A percentile compares a stretch with the other conserved stretches of the same genome.
Evolutionary conservation across 257 asterid genomes (phyloP).

Genomic region (Lithospermum erythrorhizon): DNA sequence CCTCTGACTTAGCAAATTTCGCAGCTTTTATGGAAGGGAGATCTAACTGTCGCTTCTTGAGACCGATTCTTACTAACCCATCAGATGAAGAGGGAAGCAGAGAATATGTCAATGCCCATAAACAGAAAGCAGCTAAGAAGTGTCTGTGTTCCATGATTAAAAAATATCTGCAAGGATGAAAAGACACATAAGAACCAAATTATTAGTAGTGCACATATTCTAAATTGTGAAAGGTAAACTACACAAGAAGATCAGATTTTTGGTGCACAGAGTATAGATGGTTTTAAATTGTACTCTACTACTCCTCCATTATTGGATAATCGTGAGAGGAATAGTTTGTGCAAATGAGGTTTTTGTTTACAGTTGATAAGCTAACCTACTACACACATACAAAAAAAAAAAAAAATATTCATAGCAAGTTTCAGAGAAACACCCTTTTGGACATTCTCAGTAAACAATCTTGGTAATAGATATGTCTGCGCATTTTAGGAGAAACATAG

Average conservation of each 20-base stretch:
- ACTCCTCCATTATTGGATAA: neutral
- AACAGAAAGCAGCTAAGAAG: conserved; percentile 29
- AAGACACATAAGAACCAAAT: neutral
- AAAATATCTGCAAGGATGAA: conserved; percentile 24
- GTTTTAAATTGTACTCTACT: no score
- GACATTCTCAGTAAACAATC: no score
- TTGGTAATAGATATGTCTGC: no score
- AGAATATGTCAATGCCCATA: conserved; percentile 41
- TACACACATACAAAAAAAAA: no score
- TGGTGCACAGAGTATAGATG: no score
- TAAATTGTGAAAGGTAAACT: neutral
- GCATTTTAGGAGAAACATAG: no score
- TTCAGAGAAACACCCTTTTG: no score
- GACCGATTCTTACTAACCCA: conserved; percentile 46
- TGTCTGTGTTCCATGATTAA: conserved; percentile 40
- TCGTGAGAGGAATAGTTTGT: neutral
- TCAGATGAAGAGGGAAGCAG: conserved; percentile 45
- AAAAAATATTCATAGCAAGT: no score
- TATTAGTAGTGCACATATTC: neutral
- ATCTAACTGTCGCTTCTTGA: conserved; percentile 54
- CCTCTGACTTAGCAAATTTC: conserved; percentile 30
- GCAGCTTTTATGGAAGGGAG: conserved; percentile 44
- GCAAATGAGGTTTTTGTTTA: no score
- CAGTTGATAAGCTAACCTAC: no score
- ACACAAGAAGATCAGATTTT: neutral